phyloP scores from a whole-genome alignment of 1,139 yeast species.

The Diutina mesorugosa region DNA sequence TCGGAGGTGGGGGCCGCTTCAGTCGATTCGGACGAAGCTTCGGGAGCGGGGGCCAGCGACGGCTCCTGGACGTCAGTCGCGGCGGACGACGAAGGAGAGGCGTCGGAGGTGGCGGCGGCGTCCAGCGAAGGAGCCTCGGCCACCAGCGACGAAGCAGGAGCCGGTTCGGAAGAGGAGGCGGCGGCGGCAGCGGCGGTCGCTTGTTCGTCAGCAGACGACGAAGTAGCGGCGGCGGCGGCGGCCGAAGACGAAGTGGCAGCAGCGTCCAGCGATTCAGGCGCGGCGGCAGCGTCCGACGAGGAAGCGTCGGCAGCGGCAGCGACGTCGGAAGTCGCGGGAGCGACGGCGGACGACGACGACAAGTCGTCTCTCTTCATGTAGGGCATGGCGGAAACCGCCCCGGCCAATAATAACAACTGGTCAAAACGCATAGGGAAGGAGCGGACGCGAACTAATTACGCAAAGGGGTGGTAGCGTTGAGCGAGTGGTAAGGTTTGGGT shows the following conservation, averaged over 20 bases:
- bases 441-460: constrained; percentile 1
- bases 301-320: neutral
- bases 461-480: neutral
- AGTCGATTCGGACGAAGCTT: neutral
- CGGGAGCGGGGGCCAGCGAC: neutral
- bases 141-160: neutral
- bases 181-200: neutral
- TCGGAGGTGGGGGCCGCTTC: neutral
- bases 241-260: neutral
- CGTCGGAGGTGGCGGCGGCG: neutral
- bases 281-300: neutral
- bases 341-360: neutral
- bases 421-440: constrained; percentile 1
- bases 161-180: neutral
- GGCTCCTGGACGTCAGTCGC: neutral
- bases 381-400: constrained; percentile 1
- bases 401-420: neutral
- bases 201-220: neutral
- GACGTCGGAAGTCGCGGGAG: neutral
- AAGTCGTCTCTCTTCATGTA: neutral
- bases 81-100: neutral
- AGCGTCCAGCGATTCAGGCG: neutral
- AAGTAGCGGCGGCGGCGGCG: neutral
- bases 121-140: neutral
- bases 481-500: neutral